Base-by-base conservation (phyloP, 208 protist genomes). In the Leishmania major region DNA sequence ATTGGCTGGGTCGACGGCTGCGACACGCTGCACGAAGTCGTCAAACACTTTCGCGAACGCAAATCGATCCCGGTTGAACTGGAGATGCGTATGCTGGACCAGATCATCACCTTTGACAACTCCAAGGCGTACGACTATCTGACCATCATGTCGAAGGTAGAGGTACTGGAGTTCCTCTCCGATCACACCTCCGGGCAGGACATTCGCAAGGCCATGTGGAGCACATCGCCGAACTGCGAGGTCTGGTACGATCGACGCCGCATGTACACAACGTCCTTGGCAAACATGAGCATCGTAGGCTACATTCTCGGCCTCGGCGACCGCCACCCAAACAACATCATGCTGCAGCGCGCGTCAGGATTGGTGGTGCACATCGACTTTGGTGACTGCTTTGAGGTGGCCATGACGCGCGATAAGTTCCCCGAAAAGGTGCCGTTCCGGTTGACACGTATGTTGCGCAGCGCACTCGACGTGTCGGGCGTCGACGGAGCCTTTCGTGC, bases 381-480 rank as follows among this genome's bases (percentile, higher is more conserved):
- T 95, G 99, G 99, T 73, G 99, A 99, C 91, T 99, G 99, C 89
- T 99, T 99, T 87, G 99, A 99, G 89, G 99, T 99, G 19, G 99
- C 99, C 10, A 99, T 99, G 99, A 97, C 97, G 31, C 90, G 99
- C 43, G 99, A 99, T 40, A 99, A 99, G 86, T 99, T 99, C 80
- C 99, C 99, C 4, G 99, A 99, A 88, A 99, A 98, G 74, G 94
- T 99, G 31, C 99, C 99, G 11, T 99, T 99, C 93, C 93, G 99
- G 35, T 92, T 99, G 7, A 99, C 99, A 47, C 93, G 99, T 75
- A 99, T 99, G 99, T 90, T 99, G 28, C 90, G 99, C 57, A 98
- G 99, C 76, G 99, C 99, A 5, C 99, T 99, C 93, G 99, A 99
- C 87, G 98, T 99, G 4, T 97, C 89, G 60, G 99, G 99, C 45